phyloP scores from a whole-genome alignment of 2,329 filamentous ascomycete species.

The Pseudogymnoascus sp. region DNA sequence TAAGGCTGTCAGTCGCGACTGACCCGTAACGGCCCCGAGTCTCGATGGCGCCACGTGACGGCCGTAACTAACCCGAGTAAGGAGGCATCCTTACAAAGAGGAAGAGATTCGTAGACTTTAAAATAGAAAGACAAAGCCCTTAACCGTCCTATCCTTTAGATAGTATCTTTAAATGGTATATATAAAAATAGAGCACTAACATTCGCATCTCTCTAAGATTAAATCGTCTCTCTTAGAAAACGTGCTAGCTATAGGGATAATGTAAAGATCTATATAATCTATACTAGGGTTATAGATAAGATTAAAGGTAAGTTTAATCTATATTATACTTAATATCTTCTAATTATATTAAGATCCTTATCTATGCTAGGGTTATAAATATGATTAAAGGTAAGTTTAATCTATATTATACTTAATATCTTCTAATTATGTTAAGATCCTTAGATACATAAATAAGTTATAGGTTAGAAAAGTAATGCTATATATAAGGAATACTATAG shows the following conservation, averaged over 20 bases:
- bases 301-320: constrained; percentile 1
- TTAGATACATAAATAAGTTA: no score
- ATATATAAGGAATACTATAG: no score
- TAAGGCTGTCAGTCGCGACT: no score
- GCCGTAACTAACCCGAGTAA: no score
- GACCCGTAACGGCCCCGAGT: no score
- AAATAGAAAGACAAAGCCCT: neutral
- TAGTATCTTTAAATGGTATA: neutral
- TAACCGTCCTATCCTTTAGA: neutral
- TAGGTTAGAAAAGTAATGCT: no score
- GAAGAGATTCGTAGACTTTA: neutral
- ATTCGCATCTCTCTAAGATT: neutral
- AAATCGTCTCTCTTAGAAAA: neutral
- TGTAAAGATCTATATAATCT: neutral
- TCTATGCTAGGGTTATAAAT: no score
- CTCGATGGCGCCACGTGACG: no score
- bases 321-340: neutral
- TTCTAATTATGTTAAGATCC: no score
- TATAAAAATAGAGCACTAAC: neutral
- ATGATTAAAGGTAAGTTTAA: no score
- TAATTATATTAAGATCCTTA: neutral
- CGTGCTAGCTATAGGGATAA: neutral
- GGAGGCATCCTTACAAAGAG: neutral
- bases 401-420: no score
- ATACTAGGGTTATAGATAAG: no score